Percentiles rank a stretch among this genome's conserved stretches.
Evolutionary conservation across 495 filamentous ascomycete species (phyloP).

Genomic region (Amphirosellinia nigrospora): DNA sequence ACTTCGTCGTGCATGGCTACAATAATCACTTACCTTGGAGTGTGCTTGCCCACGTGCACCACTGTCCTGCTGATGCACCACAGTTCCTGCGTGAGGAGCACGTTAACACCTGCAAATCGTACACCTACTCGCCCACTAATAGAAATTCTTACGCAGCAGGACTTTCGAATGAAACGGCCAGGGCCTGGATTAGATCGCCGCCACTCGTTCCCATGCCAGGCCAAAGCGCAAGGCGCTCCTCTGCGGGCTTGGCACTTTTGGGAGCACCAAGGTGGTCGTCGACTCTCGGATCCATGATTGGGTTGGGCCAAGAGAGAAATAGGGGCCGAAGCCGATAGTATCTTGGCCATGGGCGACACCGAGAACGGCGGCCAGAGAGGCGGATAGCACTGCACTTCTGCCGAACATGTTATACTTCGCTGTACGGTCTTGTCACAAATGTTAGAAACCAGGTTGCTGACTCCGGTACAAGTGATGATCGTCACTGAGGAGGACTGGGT

Average conservation of each 20-base stretch:
- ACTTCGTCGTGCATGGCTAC: not conserved
- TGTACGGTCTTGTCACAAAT: not conserved
- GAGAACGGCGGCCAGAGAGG: conserved; percentile 2
- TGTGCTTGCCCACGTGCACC: conserved; percentile 47
- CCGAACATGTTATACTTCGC: not conserved
- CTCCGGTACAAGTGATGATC: not conserved
- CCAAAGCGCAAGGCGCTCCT: conserved; percentile 46
- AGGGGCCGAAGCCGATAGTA: conserved; percentile 41
- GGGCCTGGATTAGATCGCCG: conserved; percentile 48
- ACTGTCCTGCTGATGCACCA: conserved; percentile 41
- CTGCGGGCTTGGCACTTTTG: conserved; percentile 38
- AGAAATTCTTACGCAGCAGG: conserved; percentile 28
- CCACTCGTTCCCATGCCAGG: conserved; percentile 47
- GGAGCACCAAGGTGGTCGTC: conserved; percentile 43
- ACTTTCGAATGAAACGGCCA: conserved; percentile 44
- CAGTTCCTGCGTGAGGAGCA: conserved; percentile 34
- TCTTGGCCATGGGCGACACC: conserved; percentile 30
- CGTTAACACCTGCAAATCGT: not conserved
- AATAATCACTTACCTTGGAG: conserved; percentile 31
- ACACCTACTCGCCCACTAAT: not conserved
- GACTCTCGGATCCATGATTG: conserved; percentile 44
- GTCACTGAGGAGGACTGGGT: not conserved
- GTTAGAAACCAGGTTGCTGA: not conserved
- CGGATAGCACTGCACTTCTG: not conserved
- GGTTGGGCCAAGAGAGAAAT: conserved; percentile 45